These are phyloP conservation scores for Buddleja alternifolia DNA, from an alignment of 257 asterid genomes.

Conservation along the genomic window DNA sequence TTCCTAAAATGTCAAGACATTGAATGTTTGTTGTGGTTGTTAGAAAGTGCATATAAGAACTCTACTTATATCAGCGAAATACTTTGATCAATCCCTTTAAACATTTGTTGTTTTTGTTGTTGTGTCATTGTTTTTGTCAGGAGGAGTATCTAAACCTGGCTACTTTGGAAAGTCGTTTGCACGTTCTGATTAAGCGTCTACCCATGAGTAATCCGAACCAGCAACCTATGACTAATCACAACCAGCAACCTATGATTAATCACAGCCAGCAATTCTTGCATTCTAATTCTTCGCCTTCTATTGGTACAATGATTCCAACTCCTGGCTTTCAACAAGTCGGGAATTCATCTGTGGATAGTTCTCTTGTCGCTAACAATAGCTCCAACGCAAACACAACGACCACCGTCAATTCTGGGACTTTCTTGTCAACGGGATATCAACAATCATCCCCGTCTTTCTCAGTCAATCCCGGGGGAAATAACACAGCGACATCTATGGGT, in stretches of 20 bases:
- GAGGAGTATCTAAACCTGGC: slow-evolving; percentile 79
- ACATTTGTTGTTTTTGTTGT: slow-evolving; percentile 17
- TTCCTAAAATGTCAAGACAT: slow-evolving; percentile 3
- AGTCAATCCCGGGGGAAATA: slow-evolving; percentile 62
- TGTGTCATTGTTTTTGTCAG: slow-evolving; percentile 44
- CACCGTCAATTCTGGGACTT: slow-evolving; percentile 59
- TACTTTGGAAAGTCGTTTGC: slow-evolving; percentile 82
- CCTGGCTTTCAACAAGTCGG: slow-evolving; percentile 87
- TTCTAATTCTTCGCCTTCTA: slow-evolving; percentile 62
- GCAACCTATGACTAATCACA: too few relatives aligned
- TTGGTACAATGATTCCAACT: slow-evolving; percentile 96
- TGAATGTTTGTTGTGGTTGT: slow-evolving; percentile 2
- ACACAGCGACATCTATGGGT: slow-evolving; percentile 61
- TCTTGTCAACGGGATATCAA: slow-evolving; percentile 70
- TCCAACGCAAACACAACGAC: slow-evolving; percentile 59
- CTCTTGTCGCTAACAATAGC: slow-evolving; percentile 51
- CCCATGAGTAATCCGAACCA: too few relatives aligned
- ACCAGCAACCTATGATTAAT: slow-evolving; percentile 25
- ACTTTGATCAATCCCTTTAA: slow-evolving; percentile 9
- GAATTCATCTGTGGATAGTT: slow-evolving; percentile 64
- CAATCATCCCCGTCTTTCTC: slow-evolving; percentile 63
- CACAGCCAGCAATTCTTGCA: slow-evolving; percentile 70
- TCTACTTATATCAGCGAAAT: slow-evolving; percentile 15
- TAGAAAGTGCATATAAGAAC: slow-evolving; percentile 1
- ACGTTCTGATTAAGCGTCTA: slow-evolving; percentile 49